Conservation (phyloP, 495 filamentous ascomycete species). For the Hyphodiscus hymeniophilus region DNA sequence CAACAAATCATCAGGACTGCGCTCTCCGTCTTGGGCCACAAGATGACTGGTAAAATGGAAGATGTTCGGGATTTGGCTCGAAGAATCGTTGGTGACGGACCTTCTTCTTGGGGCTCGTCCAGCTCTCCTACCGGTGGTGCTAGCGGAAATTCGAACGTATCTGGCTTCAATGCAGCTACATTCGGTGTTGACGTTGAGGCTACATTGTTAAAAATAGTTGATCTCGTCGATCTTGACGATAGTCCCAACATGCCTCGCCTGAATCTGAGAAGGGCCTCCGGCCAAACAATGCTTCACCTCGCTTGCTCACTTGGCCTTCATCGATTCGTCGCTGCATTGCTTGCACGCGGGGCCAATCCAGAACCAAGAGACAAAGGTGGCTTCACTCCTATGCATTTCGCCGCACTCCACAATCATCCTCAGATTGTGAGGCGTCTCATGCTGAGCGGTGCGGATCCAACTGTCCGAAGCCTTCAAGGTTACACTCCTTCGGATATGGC, state of each 20-base stretch:
- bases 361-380: slow-evolving; percentile 71
- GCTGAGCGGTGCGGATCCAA: slow-evolving; percentile 62
- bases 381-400: slow-evolving; percentile 78
- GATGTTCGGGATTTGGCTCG: slow-evolving; percentile 45
- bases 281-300: slow-evolving; percentile 77
- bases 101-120: slow-evolving; percentile 21
- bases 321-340: slow-evolving; percentile 69
- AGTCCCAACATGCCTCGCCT: slow-evolving; percentile 57
- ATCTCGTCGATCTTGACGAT: slow-evolving; percentile 70
- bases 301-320: slow-evolving; percentile 68
- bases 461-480: slow-evolving; percentile 59
- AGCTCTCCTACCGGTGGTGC: slow-evolving; percentile 15
- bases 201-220: slow-evolving; percentile 62
- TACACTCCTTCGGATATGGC: slow-evolving; percentile 68
- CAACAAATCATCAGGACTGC: slow-evolving; percentile 59
- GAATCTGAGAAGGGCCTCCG: slow-evolving; percentile 53
- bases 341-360: slow-evolving; percentile 72
- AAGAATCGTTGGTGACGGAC: slow-evolving; percentile 38
- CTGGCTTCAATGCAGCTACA: slow-evolving; percentile 31
- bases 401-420: slow-evolving; percentile 65
- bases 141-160: slow-evolving; percentile 13
- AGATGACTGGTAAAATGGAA: slow-evolving; percentile 43
- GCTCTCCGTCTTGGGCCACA: slow-evolving; percentile 46
- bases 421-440: slow-evolving; percentile 72
- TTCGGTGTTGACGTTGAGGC: slow-evolving; percentile 50